phyloP scores from a whole-genome alignment of 208 protist genomes.

The Acanthamoeba triangularis region DNA sequence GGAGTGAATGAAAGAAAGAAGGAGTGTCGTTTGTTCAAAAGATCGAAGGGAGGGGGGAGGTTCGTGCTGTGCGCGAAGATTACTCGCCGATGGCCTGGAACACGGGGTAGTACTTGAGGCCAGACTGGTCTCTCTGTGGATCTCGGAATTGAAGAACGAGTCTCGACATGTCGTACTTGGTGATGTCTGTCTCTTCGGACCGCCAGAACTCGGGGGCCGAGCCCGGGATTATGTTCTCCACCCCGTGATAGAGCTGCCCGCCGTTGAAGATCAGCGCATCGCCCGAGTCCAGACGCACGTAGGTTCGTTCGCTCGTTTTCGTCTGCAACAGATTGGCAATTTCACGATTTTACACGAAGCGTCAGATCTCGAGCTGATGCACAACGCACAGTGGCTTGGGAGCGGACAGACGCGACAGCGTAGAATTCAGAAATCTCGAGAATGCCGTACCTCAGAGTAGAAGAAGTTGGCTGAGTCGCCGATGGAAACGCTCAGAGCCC shows the following conservation, averaged over 20 bases:
- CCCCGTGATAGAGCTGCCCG: conserved; percentile 53
- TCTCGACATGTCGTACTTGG: conserved; percentile 64
- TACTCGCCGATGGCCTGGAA: conserved; percentile 65
- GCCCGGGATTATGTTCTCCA: conserved; percentile 20
- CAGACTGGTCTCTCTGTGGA: conserved; percentile 53
- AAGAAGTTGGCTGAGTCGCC: conserved; percentile 58
- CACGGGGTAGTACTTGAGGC: conserved; percentile 63
- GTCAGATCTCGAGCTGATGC: neutral
- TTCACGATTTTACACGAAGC: neutral
- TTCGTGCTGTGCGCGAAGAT: neutral
- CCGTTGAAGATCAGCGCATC: conserved; percentile 61
- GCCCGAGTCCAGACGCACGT: conserved; percentile 43
- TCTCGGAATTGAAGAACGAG: conserved; percentile 58
- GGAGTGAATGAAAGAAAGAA: neutral
- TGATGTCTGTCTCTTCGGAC: conserved; percentile 24
- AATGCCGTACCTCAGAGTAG: conserved; percentile 39
- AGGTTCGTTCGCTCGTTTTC: conserved; percentile 61
- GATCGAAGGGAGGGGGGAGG: neutral
- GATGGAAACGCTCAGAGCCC: conserved; percentile 44
- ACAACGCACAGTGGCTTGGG: neutral
- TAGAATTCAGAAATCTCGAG: neutral
- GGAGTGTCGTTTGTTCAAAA: neutral
- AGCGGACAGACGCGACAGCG: neutral
- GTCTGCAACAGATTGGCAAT: neutral
- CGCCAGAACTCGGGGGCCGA: conserved; percentile 54